Conservation (phyloP, 192 early-diverging fungal genomes). For the Cladochytrium replicatum region DNA sequence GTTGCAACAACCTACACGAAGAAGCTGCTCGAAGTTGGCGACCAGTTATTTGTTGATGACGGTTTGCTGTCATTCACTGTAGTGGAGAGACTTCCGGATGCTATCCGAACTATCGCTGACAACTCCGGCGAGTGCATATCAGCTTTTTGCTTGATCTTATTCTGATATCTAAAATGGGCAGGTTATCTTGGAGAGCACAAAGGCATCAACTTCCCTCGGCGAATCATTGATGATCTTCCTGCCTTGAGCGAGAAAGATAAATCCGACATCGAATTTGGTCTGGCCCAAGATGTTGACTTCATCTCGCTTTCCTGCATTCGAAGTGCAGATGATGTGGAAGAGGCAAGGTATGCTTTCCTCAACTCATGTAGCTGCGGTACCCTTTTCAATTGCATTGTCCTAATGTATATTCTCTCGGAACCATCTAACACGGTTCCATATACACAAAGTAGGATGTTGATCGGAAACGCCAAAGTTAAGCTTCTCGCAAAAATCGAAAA, state of each 20-base stretch:
- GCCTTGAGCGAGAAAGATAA: slow-evolving; percentile 43
- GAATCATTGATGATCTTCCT: slow-evolving; percentile 43
- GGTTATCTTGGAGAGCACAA: slow-evolving; percentile 42
- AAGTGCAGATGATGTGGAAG: slow-evolving; percentile 39
- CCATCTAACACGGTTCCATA: no score
- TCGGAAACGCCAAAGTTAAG: slow-evolving; percentile 46
- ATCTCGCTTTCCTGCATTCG: slow-evolving; percentile 50
- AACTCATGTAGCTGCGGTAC: no score
- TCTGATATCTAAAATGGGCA: slow-evolving; percentile 10
- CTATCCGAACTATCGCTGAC: slow-evolving; percentile 33
- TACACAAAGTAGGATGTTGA: no score
- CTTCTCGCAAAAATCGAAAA: slow-evolving; percentile 53
- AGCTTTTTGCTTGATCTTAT: no score
- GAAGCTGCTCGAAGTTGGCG: slow-evolving; percentile 42
- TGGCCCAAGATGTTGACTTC: slow-evolving; percentile 37
- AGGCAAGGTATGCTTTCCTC: slow-evolving; percentile 37
- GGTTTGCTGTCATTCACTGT: slow-evolving; percentile 93
- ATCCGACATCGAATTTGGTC: slow-evolving; percentile 35
- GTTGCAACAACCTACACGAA: slow-evolving; percentile 39
- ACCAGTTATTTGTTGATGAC: slow-evolving; percentile 73
- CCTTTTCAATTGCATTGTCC: no score
- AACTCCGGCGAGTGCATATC: slow-evolving; percentile 37
- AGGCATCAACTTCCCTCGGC: slow-evolving; percentile 48
- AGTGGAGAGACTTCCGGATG: slow-evolving; percentile 45
- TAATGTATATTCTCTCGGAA: no score